phyloP scores from a whole-genome alignment of 805 yeast species.

The Wickerhamiella australiensis region DNA sequence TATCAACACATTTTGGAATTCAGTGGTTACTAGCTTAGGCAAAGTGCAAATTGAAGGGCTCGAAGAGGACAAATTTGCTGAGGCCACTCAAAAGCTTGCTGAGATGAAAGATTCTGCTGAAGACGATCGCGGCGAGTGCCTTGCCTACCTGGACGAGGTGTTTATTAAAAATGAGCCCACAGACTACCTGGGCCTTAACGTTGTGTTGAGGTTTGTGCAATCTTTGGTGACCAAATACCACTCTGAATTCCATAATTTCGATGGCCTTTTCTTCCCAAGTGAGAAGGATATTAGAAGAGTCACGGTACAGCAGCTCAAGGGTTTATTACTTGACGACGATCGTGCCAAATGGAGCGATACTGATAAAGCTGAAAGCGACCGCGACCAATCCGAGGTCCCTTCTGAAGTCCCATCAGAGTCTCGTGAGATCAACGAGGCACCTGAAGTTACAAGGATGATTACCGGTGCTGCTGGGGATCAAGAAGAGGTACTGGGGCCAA shows the following conservation, averaged over 20 bases:
- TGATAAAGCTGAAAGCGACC: background rate
- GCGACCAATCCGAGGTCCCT: background rate
- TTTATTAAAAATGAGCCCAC: conserved; percentile 47
- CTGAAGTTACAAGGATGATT: background rate
- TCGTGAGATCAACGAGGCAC: background rate
- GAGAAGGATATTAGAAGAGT: conserved; percentile 87
- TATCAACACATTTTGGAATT: conserved; percentile 51
- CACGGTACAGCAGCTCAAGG: conserved; percentile 75
- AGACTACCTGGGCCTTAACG: conserved; percentile 58
- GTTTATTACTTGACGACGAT: conserved; percentile 39
- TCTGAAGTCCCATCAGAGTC: background rate
- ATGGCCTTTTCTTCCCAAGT: conserved; percentile 65
- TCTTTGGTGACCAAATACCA: conserved; percentile 84
- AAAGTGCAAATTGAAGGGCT: conserved; percentile 72
- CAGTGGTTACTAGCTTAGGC: conserved; percentile 55
- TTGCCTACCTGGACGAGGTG: conserved; percentile 37
- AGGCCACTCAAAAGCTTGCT: conserved; percentile 48
- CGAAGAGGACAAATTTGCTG: conserved; percentile 55
- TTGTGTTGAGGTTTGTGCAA: conserved; percentile 57
- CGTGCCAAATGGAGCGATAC: background rate
- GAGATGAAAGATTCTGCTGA: conserved; percentile 44
- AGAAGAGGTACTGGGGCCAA: background rate
- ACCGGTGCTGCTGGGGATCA: background rate
- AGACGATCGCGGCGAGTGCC: conserved; percentile 39
- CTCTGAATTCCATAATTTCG: conserved; percentile 66